Evolutionary conservation across 306 rosid genomes (phyloP).

Genomic region (Rubus parviflorus): DNA sequence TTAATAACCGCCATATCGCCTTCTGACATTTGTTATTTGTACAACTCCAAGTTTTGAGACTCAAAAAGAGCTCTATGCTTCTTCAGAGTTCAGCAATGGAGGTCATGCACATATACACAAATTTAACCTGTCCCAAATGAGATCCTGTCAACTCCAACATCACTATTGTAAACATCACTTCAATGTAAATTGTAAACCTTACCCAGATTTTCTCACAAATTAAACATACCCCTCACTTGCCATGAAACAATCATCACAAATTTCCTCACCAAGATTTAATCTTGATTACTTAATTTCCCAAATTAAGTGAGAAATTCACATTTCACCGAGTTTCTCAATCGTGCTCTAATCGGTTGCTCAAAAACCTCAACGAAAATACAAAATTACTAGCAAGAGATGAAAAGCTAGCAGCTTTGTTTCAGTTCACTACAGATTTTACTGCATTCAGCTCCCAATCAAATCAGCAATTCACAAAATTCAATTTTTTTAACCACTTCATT

Average conservation of each 20-base stretch:
- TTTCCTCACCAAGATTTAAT: not conserved
- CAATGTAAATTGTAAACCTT: not conserved
- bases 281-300: not conserved
- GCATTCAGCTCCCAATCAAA: conserved; percentile 7
- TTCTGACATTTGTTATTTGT: conserved; percentile 8
- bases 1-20: conserved; percentile 25
- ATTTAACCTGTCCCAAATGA: conserved; percentile 1
- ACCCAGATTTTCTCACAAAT: not conserved
- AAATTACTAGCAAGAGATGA: not conserved
- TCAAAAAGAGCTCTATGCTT: not conserved
- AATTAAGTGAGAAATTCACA: not conserved
- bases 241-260: not conserved
- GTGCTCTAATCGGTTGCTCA: not conserved
- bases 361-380: not conserved
- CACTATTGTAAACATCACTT: not conserved
- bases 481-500: not conserved
- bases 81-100: not conserved
- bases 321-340: not conserved
- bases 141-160: conserved; percentile 14
- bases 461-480: not conserved
- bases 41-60: conserved; percentile 2
- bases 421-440: not conserved
- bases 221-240: not conserved
- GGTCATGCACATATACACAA: not conserved
- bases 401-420: not conserved